Conservation (phyloP, 805 yeast genomes). For the Suhomyces sp. region DNA sequence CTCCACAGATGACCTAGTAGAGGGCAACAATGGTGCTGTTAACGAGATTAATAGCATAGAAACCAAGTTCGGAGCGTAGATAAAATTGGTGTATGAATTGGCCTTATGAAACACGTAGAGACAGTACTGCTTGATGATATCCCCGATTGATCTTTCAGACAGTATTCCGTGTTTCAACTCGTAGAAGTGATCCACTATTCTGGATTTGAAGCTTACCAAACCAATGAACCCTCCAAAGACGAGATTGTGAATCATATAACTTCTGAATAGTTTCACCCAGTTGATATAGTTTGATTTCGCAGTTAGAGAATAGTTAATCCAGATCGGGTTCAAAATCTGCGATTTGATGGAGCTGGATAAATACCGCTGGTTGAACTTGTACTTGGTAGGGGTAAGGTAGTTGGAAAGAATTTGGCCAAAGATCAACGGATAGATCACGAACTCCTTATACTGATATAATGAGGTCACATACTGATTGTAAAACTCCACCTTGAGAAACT, state of each 20-base stretch:
- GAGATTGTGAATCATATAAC: conserved; percentile 28
- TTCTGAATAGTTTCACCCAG: conserved; percentile 28
- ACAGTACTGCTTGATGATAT: conserved; percentile 17
- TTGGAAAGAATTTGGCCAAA: conserved; percentile 41
- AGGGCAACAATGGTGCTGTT: conserved; percentile 29
- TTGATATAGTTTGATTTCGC: conserved; percentile 22
- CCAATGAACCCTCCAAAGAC: conserved; percentile 19
- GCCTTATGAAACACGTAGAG: conserved; percentile 23
- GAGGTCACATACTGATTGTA: conserved; percentile 19
- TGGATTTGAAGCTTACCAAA: conserved; percentile 18
- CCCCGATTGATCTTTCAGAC: conserved; percentile 6
- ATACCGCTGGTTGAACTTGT: conserved; percentile 35
- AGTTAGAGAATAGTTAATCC: conserved; percentile 39
- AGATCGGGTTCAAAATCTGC: conserved; percentile 38
- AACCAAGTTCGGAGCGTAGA: conserved; percentile 37
- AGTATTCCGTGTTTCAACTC: conserved; percentile 17
- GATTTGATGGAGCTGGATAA: conserved; percentile 31
- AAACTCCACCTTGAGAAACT: conserved; percentile 23
- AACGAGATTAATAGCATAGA: conserved; percentile 34
- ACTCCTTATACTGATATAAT: conserved; percentile 32
- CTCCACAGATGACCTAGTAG: too few species aligned
- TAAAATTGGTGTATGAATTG: conserved; percentile 32
- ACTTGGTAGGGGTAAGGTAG: conserved; percentile 40
- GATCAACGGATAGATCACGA: conserved; percentile 32
- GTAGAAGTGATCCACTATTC: conserved; percentile 24